Evolutionary conservation across 768 basidiomycete species (phyloP), one percentile per base, ranked within the genome.

Genomic region (Strobilomyces echinocephalus): DNA sequence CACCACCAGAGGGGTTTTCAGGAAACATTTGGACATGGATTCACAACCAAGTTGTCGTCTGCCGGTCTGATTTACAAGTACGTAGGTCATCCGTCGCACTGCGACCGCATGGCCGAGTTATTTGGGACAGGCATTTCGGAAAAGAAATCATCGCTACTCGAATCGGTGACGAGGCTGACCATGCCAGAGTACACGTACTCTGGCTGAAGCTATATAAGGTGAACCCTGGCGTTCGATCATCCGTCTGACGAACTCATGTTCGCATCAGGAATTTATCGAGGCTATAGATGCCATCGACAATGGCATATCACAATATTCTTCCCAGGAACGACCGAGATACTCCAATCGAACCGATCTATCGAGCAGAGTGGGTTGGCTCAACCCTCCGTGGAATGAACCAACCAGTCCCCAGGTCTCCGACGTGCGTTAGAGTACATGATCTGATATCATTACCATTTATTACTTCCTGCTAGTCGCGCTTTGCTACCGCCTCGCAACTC

Each of bases 51-150:
- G 73, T 72, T 99, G 33, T 90, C 87, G 20, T 91, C 88, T 15
- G 95, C 95, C 2, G 95, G 95, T 14, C 74, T 99, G 59, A 80
- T 99, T 33, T 98, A 95, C 82, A 99, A 98, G 95, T 91, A 62
- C 53, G 83, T 72, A 46, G 36, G 14, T 52, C 20, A 34, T 33
- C 20, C 34, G 6, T 31, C 50, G 30, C 40, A 35, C 45, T 36
- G 6, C 42, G 36, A 16, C 57, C 34, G 20, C 34, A 45, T 44
- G 34, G 26, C 54, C 55, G 40, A 52, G 3, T 36, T 48, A 50
- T 43, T n/a, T 31, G 48, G 18, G 34, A 14, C 18, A 92, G 91
- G 69, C 95, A 95, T 69, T 95, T 91, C 63, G 94, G 94, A 8
- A 79, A 84, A 63, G 85, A 93, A 59, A 84, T 97, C 57, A 84